These are phyloP conservation scores for Erucastrum elatum DNA, from an alignment of 345 rosid genomes.

Conservation along the genomic window DNA sequence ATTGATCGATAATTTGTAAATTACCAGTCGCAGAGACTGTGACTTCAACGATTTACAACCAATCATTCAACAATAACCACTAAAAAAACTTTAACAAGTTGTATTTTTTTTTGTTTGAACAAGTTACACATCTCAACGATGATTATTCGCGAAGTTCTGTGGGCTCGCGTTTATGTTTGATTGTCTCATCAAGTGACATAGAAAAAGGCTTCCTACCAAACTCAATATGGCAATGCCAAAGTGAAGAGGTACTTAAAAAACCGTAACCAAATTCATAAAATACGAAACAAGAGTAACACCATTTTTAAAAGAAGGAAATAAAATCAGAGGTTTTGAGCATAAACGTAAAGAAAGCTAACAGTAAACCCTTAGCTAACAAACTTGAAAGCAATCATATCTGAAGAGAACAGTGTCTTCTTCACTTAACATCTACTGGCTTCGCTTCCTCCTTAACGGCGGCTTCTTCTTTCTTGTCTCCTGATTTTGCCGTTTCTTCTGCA, in stretches of 20 bases:
- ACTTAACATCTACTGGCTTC: slow-evolving; percentile 32
- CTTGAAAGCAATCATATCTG: slow-evolving; percentile 10
- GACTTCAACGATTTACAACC: too few species aligned
- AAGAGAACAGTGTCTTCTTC: slow-evolving; percentile 12
- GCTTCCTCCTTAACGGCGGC: slow-evolving; percentile 9
- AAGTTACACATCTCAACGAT: background rate
- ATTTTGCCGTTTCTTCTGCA: slow-evolving; percentile 27
- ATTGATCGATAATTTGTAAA: too few species aligned
- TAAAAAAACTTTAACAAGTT: too few species aligned
- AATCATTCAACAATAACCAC: too few species aligned
- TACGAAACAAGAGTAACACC: slow-evolving; percentile 18
- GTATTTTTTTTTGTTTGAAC: too few species aligned
- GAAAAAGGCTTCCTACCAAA: background rate
- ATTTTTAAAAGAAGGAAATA: background rate
- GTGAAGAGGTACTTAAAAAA: background rate
- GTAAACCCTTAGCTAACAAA: slow-evolving; percentile 10
- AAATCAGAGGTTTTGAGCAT: slow-evolving; percentile 18
- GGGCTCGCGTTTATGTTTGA: background rate
- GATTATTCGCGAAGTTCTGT: background rate
- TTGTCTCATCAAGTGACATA: background rate
- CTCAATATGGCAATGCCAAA: background rate
- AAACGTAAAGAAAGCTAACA: slow-evolving; percentile 1
- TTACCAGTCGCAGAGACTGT: too few species aligned
- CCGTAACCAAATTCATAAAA: slow-evolving; percentile 16
- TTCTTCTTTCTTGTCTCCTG: slow-evolving; percentile 33